A percentile compares a stretch with the other conserved stretches of the same genome.
These are phyloP conservation scores for Ceratocystis colombiana DNA, from an alignment of 2,329 filamentous ascomycete genomes.

Conservation along the genomic window DNA sequence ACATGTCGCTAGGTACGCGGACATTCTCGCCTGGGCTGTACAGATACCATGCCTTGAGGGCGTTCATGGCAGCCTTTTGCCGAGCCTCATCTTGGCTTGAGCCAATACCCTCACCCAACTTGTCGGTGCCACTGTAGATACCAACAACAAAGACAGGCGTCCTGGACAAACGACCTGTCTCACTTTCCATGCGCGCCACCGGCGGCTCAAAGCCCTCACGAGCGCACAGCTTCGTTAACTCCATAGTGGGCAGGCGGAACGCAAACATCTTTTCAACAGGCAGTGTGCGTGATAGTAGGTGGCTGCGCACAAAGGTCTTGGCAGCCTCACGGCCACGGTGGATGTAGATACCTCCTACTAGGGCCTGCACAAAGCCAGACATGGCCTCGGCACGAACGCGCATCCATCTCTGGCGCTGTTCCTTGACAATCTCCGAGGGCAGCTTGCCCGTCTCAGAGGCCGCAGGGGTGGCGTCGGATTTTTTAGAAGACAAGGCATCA, in stretches of 20 bases:
- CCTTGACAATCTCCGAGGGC: conserved; percentile 25
- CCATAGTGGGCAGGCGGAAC: conserved; percentile 73
- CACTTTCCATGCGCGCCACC: conserved; percentile 74
- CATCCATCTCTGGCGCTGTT: conserved; percentile 37
- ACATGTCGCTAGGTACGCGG: conserved; percentile 59
- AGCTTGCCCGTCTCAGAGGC: conserved; percentile 25
- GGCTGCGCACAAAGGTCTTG: conserved; percentile 71
- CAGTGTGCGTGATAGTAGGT: conserved; percentile 71
- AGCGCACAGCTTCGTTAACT: conserved; percentile 72
- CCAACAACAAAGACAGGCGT: conserved; percentile 90
- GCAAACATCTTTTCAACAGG: conserved; percentile 69
- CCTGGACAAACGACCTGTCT: conserved; percentile 76
- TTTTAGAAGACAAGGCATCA: conserved; percentile 39
- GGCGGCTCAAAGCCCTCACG: conserved; percentile 83
- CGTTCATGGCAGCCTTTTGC: conserved; percentile 67
- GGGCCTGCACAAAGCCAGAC: conserved; percentile 68
- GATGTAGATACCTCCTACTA: conserved; percentile 75
- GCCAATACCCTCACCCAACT: conserved; percentile 82
- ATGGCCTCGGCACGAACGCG: conserved; percentile 66
- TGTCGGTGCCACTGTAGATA: conserved; percentile 82
- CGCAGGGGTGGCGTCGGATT: conserved; percentile 22
- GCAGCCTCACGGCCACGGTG: conserved; percentile 70
- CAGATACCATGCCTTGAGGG: conserved; percentile 90
- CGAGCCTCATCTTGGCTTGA: conserved; percentile 68
- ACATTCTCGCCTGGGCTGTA: conserved; percentile 66